These are phyloP conservation scores for Aspergillus heteromorphus DNA, from an alignment of 495 filamentous ascomycete species.

Conservation along the genomic window DNA sequence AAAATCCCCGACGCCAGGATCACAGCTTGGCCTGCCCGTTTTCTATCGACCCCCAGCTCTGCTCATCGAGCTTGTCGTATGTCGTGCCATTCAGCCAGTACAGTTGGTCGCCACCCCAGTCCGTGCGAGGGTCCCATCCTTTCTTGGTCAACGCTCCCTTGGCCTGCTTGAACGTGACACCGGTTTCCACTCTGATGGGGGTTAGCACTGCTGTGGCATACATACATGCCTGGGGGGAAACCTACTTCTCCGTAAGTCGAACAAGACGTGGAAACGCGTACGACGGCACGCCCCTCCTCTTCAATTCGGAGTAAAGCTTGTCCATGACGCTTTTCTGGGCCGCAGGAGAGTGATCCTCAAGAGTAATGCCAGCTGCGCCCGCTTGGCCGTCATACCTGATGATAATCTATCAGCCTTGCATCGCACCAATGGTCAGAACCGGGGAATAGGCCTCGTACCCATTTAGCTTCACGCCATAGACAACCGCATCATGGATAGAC, in stretches of 20 bases:
- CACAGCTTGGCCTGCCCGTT: conserved; percentile 42
- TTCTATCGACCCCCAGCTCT: conserved; percentile 42
- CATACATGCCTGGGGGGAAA: background rate
- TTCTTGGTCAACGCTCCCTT: conserved; percentile 45
- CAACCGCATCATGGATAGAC: conserved; percentile 44
- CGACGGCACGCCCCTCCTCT: conserved; percentile 44
- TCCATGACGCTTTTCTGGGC: conserved; percentile 31
- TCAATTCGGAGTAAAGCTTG: conserved; percentile 34
- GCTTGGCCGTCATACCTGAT: conserved; percentile 49
- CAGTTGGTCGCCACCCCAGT: conserved; percentile 35
- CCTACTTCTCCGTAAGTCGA: conserved; percentile 46
- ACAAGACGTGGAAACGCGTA: conserved; percentile 47
- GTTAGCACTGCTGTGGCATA: background rate
- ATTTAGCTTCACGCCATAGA: conserved; percentile 44
- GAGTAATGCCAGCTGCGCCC: conserved; percentile 45
- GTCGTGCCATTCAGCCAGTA: conserved; percentile 43
- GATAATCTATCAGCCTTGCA: background rate
- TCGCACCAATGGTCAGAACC: background rate
- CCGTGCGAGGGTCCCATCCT: conserved; percentile 36
- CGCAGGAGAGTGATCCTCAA: conserved; percentile 29
- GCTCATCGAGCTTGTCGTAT: conserved; percentile 36
- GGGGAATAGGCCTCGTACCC: conserved; percentile 23
- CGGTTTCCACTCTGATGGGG: conserved; percentile 37
- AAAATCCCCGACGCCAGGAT: background rate
- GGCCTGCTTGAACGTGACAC: conserved; percentile 50